Base-by-base conservation (phyloP, 1,139 yeast genomes). In the Lodderomyces oxycetoniae region DNA sequence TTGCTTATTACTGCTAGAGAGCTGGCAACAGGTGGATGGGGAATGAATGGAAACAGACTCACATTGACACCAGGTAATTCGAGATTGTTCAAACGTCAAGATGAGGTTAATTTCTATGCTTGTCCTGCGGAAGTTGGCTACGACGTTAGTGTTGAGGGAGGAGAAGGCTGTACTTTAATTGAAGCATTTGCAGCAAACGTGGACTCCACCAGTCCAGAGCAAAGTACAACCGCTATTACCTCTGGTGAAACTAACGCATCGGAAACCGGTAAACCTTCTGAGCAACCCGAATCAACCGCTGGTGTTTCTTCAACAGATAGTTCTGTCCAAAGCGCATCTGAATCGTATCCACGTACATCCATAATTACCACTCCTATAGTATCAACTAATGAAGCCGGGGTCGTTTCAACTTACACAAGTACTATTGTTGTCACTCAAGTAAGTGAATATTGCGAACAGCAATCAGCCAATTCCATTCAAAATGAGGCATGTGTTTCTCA, bases 221-320 rank as follows among this genome's bases (percentile, higher is more conserved):
- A 13, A 26, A 16, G 22, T 16, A 26, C 19, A 14, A 6, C 17
- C 4, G 20, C 30, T 8, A 35, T 19, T 21, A 22, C 25, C 11
- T 26, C 34, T 6, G 28, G 19, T 15, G 29, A 26, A 6, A 6
- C 19, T 26, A 59, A 67, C 17, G 67, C 68, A 20, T 44, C 55
- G 19, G 36, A 21, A 17, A 10, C 36, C 27, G 36, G 28, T 26
- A 33, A 25, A 17, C 32, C 28, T 22, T 31, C 41, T n/a, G 14
- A 24, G 12, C 23, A 20, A 20, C 10, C n/a, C n/a, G 23, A 20
- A n/a, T 10, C 27, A 4, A 20, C 31, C 20, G 34, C 40, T 17
- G 41, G 17, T 6, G 9, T 20, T 6, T 6, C 29, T 15, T 24
- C 9, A 8, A 11, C 35, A 17, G 46, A 55, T 36, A 55, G 63